Evolutionary conservation across 2,329 filamentous ascomycete species (phyloP).

Genomic region (Fusarium secorum): DNA sequence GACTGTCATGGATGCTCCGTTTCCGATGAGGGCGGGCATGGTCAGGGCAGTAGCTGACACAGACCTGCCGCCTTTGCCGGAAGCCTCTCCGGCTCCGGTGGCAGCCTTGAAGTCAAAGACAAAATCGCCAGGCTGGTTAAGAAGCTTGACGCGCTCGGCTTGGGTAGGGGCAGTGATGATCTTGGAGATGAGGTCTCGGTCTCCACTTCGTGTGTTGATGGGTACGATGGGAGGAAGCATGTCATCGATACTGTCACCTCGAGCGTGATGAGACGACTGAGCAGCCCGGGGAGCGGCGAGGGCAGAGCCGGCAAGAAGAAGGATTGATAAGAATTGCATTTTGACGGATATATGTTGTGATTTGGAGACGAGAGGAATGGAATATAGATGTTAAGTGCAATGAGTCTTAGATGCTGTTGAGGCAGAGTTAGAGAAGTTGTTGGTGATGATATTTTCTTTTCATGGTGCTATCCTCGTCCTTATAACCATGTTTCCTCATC

Average conservation of each 20-base stretch:
- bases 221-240: constrained; percentile 17
- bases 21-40: constrained; percentile 19
- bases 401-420: not conserved
- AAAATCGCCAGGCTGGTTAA: constrained; percentile 3
- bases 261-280: not conserved
- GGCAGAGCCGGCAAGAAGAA: constrained; percentile 1
- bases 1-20: constrained; percentile 13
- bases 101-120: constrained; percentile 12
- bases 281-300: constrained; percentile 6
- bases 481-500: not conserved
- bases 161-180: constrained; percentile 44
- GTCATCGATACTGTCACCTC: constrained; percentile 5
- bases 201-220: constrained; percentile 22
- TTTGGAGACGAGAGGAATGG: not conserved
- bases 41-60: constrained; percentile 8
- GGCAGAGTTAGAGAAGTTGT: not conserved
- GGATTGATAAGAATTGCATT: not conserved
- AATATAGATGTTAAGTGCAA: not conserved
- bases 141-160: constrained; percentile 44
- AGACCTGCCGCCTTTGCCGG: not conserved
- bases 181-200: constrained; percentile 42
- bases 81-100: not conserved
- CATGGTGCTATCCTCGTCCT: not conserved
- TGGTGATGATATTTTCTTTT: not conserved
- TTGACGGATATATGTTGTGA: not conserved